These are phyloP conservation scores for Saturnispora zaruensis DNA, from an alignment of 805 yeast genomes.

Conservation along the genomic window DNA sequence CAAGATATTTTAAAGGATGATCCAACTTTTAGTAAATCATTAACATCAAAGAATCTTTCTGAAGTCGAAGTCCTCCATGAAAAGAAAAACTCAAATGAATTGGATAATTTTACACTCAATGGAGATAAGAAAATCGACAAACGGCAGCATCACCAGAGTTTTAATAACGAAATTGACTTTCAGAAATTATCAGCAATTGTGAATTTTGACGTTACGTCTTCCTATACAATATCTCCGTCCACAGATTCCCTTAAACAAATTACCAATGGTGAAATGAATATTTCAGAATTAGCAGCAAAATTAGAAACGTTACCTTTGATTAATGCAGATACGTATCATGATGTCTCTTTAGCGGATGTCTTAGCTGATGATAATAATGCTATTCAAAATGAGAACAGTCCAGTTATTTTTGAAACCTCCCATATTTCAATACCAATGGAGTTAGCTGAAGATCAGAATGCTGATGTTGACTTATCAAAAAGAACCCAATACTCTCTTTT, in stretches of 20 bases:
- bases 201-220: conserved; percentile 17
- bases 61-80: neutral
- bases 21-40: conserved; percentile 2
- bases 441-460: neutral
- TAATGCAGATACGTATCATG: conserved; percentile 6
- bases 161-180: neutral
- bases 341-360: neutral
- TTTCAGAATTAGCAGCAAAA: conserved; percentile 13
- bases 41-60: neutral
- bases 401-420: neutral
- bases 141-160: neutral
- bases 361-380: conserved; percentile 12
- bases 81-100: neutral
- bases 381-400: neutral
- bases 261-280: conserved; percentile 22
- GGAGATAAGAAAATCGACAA: neutral
- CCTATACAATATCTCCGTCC: conserved; percentile 58
- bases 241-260: conserved; percentile 44
- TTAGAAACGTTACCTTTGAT: conserved; percentile 4
- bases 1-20: conserved; percentile 3
- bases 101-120: neutral
- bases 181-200: neutral
- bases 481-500: conserved; percentile 28
- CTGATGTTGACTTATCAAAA: conserved; percentile 9
- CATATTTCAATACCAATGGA: neutral